These are phyloP conservation scores for Colletotrichum costaricense DNA, from an alignment of 2,329 filamentous ascomycete species.

Conservation along the genomic window DNA sequence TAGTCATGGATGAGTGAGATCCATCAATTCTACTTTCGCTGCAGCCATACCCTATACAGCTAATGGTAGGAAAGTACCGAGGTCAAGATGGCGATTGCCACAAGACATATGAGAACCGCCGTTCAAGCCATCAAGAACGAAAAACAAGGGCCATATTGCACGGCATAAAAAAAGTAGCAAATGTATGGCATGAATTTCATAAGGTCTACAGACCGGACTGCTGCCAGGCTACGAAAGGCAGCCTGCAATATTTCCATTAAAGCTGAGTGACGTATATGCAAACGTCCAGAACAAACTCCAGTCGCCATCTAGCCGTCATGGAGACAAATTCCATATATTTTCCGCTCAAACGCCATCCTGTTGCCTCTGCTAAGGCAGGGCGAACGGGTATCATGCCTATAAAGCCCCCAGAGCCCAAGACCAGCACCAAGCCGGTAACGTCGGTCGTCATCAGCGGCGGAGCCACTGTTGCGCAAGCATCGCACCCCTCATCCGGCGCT, in stretches of 20 bases:
- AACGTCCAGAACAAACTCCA: constrained; percentile 20
- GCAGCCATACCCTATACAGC: not conserved
- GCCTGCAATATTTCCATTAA: not conserved
- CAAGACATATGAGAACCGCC: not conserved
- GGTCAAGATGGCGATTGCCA: not conserved
- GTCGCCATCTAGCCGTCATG: constrained; percentile 18
- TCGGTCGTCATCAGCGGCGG: not conserved
- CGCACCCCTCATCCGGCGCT: not conserved
- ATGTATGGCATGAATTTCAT: not conserved
- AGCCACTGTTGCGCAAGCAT: not conserved
- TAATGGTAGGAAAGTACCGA: not conserved
- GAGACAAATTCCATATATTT: not conserved
- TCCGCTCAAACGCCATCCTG: constrained; percentile 26
- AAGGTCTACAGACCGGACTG: not conserved
- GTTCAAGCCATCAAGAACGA: not conserved
- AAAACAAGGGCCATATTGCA: not conserved
- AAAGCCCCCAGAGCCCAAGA: constrained; percentile 31
- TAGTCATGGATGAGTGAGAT: not conserved
- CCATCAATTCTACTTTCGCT: not conserved
- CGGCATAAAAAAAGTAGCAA: not conserved
- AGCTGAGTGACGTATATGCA: constrained; percentile 24
- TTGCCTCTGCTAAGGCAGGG: not conserved
- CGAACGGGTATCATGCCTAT: constrained; percentile 3
- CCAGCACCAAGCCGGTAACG: constrained; percentile 4
- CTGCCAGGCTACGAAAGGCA: constrained; percentile 1